A percentile compares a stretch with the other conserved stretches of the same genome.
These are phyloP conservation scores for Wickerhamiella brachini DNA, from an alignment of 805 yeast genomes.

Conservation along the genomic window DNA sequence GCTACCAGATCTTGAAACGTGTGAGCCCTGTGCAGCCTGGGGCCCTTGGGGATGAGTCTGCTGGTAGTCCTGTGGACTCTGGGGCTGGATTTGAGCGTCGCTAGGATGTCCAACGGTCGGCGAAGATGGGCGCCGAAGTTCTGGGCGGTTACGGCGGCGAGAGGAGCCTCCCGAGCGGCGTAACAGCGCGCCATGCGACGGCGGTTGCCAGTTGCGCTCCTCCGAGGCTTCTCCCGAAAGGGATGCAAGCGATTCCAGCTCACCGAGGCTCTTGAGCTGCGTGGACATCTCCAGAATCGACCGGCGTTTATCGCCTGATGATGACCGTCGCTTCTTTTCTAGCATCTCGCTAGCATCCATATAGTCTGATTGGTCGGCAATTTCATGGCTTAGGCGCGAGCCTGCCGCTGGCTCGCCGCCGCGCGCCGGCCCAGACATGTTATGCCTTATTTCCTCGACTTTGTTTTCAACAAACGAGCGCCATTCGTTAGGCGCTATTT, in stretches of 20 bases:
- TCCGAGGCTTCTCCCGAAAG: slow-evolving; percentile 36
- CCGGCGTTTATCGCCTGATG: slow-evolving; percentile 12
- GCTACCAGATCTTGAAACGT: too few species aligned
- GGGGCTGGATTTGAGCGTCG: too few species aligned
- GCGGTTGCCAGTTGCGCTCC: background rate
- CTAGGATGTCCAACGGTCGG: background rate
- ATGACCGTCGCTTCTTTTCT: slow-evolving; percentile 16
- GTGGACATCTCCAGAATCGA: slow-evolving; percentile 33
- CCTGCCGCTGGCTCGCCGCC: slow-evolving; percentile 5
- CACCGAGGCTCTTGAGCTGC: slow-evolving; percentile 62
- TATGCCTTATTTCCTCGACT: slow-evolving; percentile 23
- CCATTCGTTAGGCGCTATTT: slow-evolving; percentile 80
- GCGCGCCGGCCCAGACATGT: slow-evolving; percentile 4
- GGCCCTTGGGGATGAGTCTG: too few species aligned
- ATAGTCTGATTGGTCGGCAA: slow-evolving; percentile 23
- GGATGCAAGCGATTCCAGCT: slow-evolving; percentile 41
- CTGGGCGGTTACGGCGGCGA: slow-evolving; percentile 2
- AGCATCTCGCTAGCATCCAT: slow-evolving; percentile 24
- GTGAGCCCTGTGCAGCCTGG: too few species aligned
- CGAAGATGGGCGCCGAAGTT: background rate
- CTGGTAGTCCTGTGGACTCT: too few species aligned
- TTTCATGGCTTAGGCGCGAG: slow-evolving; percentile 24
- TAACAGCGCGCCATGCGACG: slow-evolving; percentile 2
- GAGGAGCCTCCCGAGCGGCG: slow-evolving; percentile 5
- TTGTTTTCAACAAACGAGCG: slow-evolving; percentile 28